phyloP scores from a whole-genome alignment of 192 early-diverging fungal genomes.

The Coemansia sp. region DNA sequence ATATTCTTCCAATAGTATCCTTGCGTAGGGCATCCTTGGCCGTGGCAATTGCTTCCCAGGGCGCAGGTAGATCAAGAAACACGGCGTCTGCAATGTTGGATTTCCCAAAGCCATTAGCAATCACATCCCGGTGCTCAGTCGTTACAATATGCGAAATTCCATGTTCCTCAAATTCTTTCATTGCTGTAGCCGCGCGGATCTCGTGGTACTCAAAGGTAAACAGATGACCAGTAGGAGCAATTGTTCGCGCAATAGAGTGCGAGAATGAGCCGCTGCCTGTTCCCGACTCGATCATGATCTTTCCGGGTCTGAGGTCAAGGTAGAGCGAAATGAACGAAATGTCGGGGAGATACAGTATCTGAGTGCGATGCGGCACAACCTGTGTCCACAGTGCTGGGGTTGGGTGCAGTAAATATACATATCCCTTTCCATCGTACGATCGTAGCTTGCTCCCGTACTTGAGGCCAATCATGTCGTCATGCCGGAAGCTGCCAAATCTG shows the following conservation, averaged over 20 bases:
- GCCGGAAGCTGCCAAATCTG: conserved; percentile 77
- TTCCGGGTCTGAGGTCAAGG: conserved; percentile 84
- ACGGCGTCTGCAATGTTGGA: conserved; percentile 78
- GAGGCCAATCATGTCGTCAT: conserved; percentile 83
- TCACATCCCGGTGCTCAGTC: conserved; percentile 79
- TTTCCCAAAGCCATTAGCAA: conserved; percentile 74
- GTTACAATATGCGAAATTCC: conserved; percentile 68
- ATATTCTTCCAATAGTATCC: conserved; percentile 80
- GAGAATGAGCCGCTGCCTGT: conserved; percentile 98
- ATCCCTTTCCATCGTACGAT: conserved; percentile 65
- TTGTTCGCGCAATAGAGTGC: conserved; percentile 86
- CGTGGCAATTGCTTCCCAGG: conserved; percentile 87
- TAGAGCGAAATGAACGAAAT: conserved; percentile 85
- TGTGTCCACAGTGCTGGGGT: conserved; percentile 97
- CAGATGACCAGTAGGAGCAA: conserved; percentile 85
- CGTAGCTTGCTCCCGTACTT: conserved; percentile 78
- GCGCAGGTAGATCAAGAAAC: conserved; percentile 94
- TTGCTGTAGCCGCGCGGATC: conserved; percentile 65
- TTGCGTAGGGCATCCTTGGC: conserved; percentile 86
- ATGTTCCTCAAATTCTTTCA: conserved; percentile 80
- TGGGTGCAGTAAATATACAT: conserved; percentile 83
- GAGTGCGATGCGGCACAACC: conserved; percentile 90
- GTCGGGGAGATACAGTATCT: conserved; percentile 94
- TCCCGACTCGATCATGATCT: conserved; percentile 84
- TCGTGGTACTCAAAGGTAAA: conserved; percentile 95